These are phyloP conservation scores for Wickerhamiella galacta DNA, from an alignment of 805 yeast species.

Conservation along the genomic window DNA sequence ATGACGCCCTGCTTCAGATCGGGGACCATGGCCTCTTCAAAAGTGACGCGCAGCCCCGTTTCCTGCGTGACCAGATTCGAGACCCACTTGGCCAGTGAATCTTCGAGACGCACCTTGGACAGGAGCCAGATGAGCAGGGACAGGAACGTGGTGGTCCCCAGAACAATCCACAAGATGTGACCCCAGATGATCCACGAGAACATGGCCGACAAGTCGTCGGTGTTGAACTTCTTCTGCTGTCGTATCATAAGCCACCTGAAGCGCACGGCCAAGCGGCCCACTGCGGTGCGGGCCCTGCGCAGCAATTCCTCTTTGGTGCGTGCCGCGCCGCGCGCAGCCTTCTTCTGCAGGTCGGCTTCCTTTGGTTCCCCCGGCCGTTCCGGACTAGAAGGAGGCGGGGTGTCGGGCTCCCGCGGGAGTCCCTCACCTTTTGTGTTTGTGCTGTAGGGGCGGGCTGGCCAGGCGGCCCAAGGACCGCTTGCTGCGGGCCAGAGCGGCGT, in stretches of 20 bases:
- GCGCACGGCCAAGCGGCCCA: slow-evolving; percentile 30
- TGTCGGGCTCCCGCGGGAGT: too few species aligned
- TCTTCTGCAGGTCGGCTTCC: too few species aligned
- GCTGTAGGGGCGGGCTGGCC: too few species aligned
- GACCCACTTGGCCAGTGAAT: slow-evolving; percentile 59
- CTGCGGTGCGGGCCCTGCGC: slow-evolving; percentile 27
- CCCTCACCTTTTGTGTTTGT: too few species aligned
- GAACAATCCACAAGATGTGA: slow-evolving; percentile 55
- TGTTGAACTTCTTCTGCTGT: slow-evolving; percentile 68
- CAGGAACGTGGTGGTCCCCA: slow-evolving; percentile 87
- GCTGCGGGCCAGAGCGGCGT: too few species aligned
- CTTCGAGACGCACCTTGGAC: slow-evolving; percentile 81
- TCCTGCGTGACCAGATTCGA: slow-evolving; percentile 77
- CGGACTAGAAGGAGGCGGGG: too few species aligned
- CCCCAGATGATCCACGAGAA: slow-evolving; percentile 87
- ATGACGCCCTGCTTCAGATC: slow-evolving; percentile 84
- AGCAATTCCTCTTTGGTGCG: slow-evolving; percentile 28
- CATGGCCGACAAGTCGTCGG: slow-evolving; percentile 84
- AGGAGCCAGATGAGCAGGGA: slow-evolving; percentile 60
- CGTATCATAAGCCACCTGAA: slow-evolving; percentile 61
- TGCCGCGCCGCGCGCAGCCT: too few species aligned
- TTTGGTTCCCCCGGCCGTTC: too few species aligned
- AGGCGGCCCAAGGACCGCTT: too few species aligned
- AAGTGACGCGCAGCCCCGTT: slow-evolving; percentile 65
- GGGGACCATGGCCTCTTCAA: slow-evolving; percentile 88